Conservation (phyloP, 129 eudicot species). For the Helichrysum umbraculigerum region DNA sequence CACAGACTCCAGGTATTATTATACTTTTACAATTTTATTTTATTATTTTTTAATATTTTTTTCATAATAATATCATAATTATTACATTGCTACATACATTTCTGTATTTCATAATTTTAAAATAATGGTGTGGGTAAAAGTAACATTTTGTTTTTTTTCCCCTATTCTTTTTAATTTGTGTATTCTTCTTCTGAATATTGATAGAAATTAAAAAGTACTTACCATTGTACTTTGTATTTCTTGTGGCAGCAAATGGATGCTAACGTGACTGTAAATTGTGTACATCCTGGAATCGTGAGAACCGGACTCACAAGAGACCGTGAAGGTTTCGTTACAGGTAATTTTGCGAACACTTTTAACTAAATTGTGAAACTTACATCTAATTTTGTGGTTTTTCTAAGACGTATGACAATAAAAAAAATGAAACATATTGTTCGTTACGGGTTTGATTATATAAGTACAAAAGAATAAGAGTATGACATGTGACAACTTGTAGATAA, state of each 20-base stretch:
- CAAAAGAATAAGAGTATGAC: no score
- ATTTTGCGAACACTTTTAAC: no score
- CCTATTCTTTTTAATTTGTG: background rate
- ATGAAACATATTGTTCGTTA: no score
- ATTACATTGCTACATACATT: slow-evolving; percentile 1
- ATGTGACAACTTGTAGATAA: no score
- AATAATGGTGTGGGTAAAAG: background rate
- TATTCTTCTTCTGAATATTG: background rate
- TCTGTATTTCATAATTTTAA: background rate
- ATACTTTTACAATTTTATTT: background rate
- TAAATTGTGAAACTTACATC: no score
- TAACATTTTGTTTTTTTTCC: slow-evolving; percentile 26
- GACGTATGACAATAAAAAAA: no score
- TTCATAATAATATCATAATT: background rate
- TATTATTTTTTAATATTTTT: no score
- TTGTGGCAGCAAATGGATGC: slow-evolving; percentile 64
- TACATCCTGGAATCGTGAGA: slow-evolving; percentile 96
- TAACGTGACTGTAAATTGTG: slow-evolving; percentile 81
- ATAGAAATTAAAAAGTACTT: background rate
- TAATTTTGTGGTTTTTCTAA: no score
- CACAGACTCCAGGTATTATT: slow-evolving; percentile 51
- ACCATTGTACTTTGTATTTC: background rate
- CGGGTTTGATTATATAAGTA: no score
- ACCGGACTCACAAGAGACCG: slow-evolving; percentile 96
- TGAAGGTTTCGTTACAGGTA: slow-evolving; percentile 90